Conservation (phyloP, 1,284 basidiomycete genomes). For the Agroathelia rolfsii region DNA sequence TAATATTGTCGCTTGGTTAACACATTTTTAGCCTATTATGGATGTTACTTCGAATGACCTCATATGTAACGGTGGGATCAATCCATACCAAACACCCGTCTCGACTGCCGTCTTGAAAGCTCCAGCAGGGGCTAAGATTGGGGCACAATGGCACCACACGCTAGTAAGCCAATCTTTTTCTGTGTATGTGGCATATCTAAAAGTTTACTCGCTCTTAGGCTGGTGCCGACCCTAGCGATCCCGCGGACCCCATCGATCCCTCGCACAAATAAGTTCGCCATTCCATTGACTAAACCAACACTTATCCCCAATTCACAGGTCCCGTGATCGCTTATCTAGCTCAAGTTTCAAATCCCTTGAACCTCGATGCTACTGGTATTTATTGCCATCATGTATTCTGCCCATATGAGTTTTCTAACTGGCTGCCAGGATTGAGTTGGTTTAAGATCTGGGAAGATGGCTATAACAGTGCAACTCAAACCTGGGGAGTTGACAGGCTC, state of each 20-base stretch:
- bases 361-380: conserved; percentile 38
- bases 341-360: conserved; percentile 32
- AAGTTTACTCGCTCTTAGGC: no score
- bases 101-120: conserved; percentile 39
- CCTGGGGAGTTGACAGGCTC: conserved; percentile 31
- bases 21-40: conserved; percentile 32
- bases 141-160: conserved; percentile 45
- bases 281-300: no score
- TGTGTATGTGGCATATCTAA: no score
- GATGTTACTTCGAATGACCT: conserved; percentile 47
- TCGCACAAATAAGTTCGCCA: no score
- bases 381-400: no score
- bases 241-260: conserved; percentile 41
- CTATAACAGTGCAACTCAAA: conserved; percentile 12
- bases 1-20: background rate
- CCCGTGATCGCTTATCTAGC: conserved; percentile 48
- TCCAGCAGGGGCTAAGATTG: conserved; percentile 39
- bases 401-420: no score
- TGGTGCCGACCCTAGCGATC: conserved; percentile 33
- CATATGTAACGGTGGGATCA: conserved; percentile 53
- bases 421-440: conserved; percentile 42
- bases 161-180: no score
- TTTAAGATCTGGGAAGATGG: conserved; percentile 38
- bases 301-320: no score
- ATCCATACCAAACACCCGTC: conserved; percentile 45